Evolutionary conservation across 164 flowering plant genomes (phyloP).

Genomic region (Vitis cinerea): DNA sequence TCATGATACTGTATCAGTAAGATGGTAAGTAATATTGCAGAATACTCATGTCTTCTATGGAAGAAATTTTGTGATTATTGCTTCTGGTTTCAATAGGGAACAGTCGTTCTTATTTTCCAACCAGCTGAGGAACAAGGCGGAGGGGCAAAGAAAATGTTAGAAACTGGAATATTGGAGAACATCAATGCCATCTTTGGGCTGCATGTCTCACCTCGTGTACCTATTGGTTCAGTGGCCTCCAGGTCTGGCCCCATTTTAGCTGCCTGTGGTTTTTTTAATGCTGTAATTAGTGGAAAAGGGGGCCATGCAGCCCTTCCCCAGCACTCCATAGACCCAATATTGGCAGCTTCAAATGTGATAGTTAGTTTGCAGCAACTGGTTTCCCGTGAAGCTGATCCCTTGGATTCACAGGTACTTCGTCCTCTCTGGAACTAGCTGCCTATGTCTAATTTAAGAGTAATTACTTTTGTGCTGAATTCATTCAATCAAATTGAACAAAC

Average conservation of each 20-base stretch:
- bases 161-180: constrained; percentile 36
- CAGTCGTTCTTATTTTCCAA: constrained; percentile 49
- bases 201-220: constrained; percentile 21
- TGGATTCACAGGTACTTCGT: constrained; percentile 46
- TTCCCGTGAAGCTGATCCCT: constrained; percentile 57
- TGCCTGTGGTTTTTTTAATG: constrained; percentile 48
- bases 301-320: constrained; percentile 61
- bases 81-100: constrained; percentile 33
- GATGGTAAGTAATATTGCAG: not conserved
- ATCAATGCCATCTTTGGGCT: constrained; percentile 48
- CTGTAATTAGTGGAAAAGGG: constrained; percentile 49
- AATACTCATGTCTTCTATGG: not conserved
- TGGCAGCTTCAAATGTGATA: constrained; percentile 48
- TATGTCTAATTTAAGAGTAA: not conserved
- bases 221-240: constrained; percentile 35
- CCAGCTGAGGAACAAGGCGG: constrained; percentile 57
- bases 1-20: not conserved
- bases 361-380: constrained; percentile 47
- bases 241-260: constrained; percentile 47
- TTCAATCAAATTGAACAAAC: not conserved
- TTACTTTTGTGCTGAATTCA: not conserved
- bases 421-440: not conserved
- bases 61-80: not conserved
- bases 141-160: constrained; percentile 49
- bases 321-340: constrained; percentile 46